Conservation (phyloP, 192 early-diverging fungal genomes). For the Borealophlyctis nickersoniae region DNA sequence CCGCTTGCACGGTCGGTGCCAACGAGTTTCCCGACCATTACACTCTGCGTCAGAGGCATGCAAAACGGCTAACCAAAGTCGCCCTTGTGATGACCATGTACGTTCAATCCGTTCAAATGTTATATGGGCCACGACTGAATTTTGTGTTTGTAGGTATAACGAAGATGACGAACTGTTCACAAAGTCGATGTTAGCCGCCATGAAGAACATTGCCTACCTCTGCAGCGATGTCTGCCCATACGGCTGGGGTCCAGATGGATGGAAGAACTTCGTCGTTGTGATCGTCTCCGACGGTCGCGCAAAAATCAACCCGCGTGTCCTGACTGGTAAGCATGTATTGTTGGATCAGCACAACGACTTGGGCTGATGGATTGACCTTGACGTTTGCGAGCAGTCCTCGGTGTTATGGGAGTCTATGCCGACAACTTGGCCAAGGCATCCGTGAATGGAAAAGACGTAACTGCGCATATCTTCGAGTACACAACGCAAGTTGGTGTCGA, state of each 20-base stretch:
- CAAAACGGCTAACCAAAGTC: conserved; percentile 58
- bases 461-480: conserved; percentile 54
- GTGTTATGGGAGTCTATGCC: conserved; percentile 60
- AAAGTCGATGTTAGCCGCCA: conserved; percentile 59
- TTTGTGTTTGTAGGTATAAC: conserved; percentile 57
- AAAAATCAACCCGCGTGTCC: conserved; percentile 71
- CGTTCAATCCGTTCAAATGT: too few species aligned
- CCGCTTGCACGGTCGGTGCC: conserved; percentile 67
- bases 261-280: conserved; percentile 70
- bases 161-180: conserved; percentile 63
- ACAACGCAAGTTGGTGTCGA: conserved; percentile 43
- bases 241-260: conserved; percentile 60
- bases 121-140: too few species aligned
- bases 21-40: conserved; percentile 61
- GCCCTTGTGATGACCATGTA: conserved; percentile 78
- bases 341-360: conserved; percentile 52
- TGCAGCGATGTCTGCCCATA: conserved; percentile 50
- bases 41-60: conserved; percentile 54
- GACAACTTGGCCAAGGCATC: conserved; percentile 42
- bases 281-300: conserved; percentile 75
- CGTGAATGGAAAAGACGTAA: conserved; percentile 43
- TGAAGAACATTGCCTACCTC: conserved; percentile 65
- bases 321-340: conserved; percentile 67
- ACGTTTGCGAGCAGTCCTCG: conserved; percentile 37
- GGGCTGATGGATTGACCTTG: conserved; percentile 52